These are phyloP conservation scores for Simplicillium sp. DNA, from an alignment of 2,329 filamentous ascomycete genomes.

Conservation along the genomic window DNA sequence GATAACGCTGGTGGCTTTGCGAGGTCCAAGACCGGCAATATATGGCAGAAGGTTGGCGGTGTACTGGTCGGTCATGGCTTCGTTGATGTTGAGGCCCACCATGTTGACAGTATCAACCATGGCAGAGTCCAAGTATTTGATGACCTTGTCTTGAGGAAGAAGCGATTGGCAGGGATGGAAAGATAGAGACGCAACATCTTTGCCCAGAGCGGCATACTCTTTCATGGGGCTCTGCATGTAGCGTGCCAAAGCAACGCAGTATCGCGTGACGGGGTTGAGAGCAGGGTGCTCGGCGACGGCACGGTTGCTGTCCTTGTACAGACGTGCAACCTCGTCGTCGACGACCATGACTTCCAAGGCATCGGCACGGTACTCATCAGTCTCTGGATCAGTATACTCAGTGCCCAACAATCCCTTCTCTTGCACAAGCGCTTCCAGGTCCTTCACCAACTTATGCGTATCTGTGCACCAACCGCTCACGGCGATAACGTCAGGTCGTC, in stretches of 20 bases:
- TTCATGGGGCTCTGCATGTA: constrained; percentile 95
- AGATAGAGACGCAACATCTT: constrained; percentile 74
- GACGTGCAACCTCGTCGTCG: constrained; percentile 92
- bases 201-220: constrained; percentile 88
- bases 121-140: constrained; percentile 82
- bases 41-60: constrained; percentile 84
- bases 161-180: constrained; percentile 89
- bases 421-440: constrained; percentile 69
- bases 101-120: constrained; percentile 99
- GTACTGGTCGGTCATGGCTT: constrained; percentile 72
- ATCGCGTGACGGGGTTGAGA: constrained; percentile 68
- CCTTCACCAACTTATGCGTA: constrained; percentile 72
- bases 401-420: constrained; percentile 69
- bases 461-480: constrained; percentile 85
- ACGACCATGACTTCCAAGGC: constrained; percentile 81
- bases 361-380: constrained; percentile 65
- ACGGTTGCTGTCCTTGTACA: constrained; percentile 85
- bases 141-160: constrained; percentile 76
- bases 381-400: constrained; percentile 74
- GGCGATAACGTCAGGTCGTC: constrained; percentile 82
- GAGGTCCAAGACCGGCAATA: constrained; percentile 80
- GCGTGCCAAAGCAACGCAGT: constrained; percentile 79
- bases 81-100: constrained; percentile 90
- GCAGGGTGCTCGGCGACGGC: constrained; percentile 74
- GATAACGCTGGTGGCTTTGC: constrained; percentile 68